Conservation (phyloP, 1,284 basidiomycete genomes). For the Tylopilus sp. region DNA sequence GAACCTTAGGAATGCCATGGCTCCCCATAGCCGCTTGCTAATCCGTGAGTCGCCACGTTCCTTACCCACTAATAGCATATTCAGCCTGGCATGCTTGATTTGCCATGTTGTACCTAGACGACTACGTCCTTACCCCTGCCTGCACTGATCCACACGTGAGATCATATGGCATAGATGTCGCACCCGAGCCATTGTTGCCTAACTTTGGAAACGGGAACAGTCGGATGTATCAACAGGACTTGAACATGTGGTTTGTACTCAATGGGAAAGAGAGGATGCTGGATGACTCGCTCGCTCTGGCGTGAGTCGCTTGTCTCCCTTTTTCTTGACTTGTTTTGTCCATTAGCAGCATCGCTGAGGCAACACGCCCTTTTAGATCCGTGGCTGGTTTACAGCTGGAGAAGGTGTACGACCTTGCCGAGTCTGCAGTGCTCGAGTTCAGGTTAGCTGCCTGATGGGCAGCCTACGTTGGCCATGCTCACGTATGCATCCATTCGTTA, state of each 20-base stretch:
- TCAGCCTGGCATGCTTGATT: not conserved
- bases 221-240: conserved; percentile 27
- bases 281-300: conserved; percentile 20
- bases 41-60: conserved; percentile 21
- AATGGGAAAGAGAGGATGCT: conserved; percentile 30
- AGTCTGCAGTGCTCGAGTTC: conserved; percentile 27
- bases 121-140: conserved; percentile 16
- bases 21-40: conserved; percentile 23
- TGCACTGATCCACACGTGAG: conserved; percentile 3
- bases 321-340: not conserved
- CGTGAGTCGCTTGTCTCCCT: conserved; percentile 10
- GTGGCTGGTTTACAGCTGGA: conserved; percentile 22
- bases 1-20: conserved; percentile 24
- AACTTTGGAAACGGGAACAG: conserved; percentile 29
- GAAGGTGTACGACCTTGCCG: conserved; percentile 27
- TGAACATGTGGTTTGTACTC: conserved; percentile 27
- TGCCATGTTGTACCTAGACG: conserved; percentile 14
- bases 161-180: conserved; percentile 13
- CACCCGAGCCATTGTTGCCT: conserved; percentile 29
- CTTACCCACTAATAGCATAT: not conserved
- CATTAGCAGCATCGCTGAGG: not conserved
- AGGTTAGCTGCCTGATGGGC: conserved; percentile 15
- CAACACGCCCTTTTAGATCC: conserved; percentile 7
- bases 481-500: not conserved
- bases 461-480: not conserved